Conservation (phyloP, 139 green algal genomes). For the Chlamydomonas schloesseri region DNA sequence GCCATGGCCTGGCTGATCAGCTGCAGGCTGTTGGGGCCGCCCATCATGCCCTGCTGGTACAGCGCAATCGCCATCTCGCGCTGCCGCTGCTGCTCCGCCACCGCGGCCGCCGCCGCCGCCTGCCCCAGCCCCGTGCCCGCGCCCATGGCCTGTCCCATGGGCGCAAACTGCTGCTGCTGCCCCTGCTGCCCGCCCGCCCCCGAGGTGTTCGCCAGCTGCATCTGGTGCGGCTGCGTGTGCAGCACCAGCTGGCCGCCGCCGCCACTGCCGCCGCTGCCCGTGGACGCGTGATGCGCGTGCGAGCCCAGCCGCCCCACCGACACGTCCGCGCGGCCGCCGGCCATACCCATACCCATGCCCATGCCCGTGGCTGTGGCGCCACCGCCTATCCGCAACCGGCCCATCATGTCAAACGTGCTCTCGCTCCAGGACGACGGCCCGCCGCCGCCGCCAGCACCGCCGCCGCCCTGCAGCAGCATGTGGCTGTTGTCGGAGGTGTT, state of each 20-base stretch:
- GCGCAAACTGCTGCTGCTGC: neutral
- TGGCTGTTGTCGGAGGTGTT: neutral
- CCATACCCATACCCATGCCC: too few relatives aligned
- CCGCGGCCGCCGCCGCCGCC: neutral
- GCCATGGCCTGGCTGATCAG: too few relatives aligned
- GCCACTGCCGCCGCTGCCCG: neutral
- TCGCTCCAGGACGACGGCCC: neutral
- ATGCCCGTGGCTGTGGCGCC: too few relatives aligned
- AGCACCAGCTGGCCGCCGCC: too few relatives aligned
- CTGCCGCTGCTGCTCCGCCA: neutral
- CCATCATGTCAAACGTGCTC: too few relatives aligned
- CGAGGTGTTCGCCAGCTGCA: neutral
- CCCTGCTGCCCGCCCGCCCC: neutral
- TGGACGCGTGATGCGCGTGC: neutral
- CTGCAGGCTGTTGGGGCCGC: neutral
- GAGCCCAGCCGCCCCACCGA: neutral
- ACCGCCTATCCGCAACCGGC: too few relatives aligned
- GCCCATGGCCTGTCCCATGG: neutral
- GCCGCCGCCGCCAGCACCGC: too few relatives aligned
- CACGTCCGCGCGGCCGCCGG: neutral
- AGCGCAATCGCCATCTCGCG: neutral
- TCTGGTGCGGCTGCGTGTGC: slow-evolving; percentile 8
- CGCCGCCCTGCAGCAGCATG: neutral
- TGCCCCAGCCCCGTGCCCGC: neutral
- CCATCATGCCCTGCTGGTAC: neutral